phyloP scores from a whole-genome alignment of 2,329 filamentous ascomycete species.

The Meredithiella fracta region DNA sequence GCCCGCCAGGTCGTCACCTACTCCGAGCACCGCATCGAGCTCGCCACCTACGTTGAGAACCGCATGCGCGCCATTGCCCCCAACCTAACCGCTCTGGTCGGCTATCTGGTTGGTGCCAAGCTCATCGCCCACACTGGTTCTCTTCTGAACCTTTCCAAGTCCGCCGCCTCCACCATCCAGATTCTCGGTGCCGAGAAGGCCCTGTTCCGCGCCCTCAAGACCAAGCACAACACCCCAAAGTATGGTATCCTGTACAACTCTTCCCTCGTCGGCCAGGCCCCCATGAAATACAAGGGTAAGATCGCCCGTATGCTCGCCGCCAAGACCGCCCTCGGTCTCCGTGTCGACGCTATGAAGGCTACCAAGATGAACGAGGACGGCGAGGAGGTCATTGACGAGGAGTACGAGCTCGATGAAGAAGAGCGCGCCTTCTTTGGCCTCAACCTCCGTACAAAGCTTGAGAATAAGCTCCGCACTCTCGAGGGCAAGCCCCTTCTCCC shows the following conservation, averaged over 20 bases:
- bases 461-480: conserved; percentile 57
- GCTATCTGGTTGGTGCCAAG: conserved; percentile 83
- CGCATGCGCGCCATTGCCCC: conserved; percentile 96
- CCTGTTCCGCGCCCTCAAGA: conserved; percentile 94
- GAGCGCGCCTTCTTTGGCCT: conserved; percentile 72
- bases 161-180: conserved; percentile 87
- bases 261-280: conserved; percentile 88
- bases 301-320: conserved; percentile 91
- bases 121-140: conserved; percentile 91
- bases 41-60: conserved; percentile 74
- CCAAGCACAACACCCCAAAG: conserved; percentile 97
- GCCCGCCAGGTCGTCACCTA: conserved; percentile 88
- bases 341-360: conserved; percentile 60
- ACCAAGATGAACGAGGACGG: conserved; percentile 55
- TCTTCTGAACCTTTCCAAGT: conserved; percentile 87
- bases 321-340: conserved; percentile 82
- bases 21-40: conserved; percentile 74
- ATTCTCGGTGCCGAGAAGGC: conserved; percentile 98
- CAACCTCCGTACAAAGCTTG: conserved; percentile 52
- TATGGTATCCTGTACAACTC: conserved; percentile 92
- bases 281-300: conserved; percentile 98
- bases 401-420: conserved; percentile 66
- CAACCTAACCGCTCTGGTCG: conserved; percentile 84
- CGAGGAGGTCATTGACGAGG: conserved; percentile 41
- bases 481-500: conserved; percentile 82